A percentile compares a stretch with the other conserved stretches of the same genome.
Evolutionary conservation across 2,329 filamentous ascomycete genomes (phyloP).

Genomic region (Fusarium avenaceum): DNA sequence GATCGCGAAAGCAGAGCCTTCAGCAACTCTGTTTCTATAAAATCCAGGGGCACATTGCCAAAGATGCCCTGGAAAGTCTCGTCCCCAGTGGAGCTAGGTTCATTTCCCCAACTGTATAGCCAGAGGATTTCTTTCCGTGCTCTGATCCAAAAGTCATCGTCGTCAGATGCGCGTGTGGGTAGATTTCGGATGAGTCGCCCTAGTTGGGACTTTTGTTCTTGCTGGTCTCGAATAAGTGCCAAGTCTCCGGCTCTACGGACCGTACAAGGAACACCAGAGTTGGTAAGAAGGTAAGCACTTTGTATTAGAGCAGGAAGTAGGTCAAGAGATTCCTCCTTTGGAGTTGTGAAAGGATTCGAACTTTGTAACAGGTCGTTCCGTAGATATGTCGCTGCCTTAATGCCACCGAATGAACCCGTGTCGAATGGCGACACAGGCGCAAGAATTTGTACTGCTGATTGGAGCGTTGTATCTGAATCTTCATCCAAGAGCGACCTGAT

Average conservation of each 20-base stretch:
- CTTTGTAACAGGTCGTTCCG: constrained; percentile 66
- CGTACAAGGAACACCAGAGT: constrained; percentile 63
- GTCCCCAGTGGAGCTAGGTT: constrained; percentile 46
- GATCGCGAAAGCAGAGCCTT: constrained; percentile 74
- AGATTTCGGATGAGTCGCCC: constrained; percentile 70
- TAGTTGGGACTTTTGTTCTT: constrained; percentile 74
- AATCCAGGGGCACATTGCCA: constrained; percentile 70
- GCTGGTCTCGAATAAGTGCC: constrained; percentile 71
- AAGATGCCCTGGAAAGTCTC: constrained; percentile 71
- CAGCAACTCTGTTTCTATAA: constrained; percentile 78
- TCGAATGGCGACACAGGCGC: constrained; percentile 55
- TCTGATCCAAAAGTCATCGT: constrained; percentile 74
- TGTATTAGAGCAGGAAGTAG: constrained; percentile 74
- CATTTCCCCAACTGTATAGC: constrained; percentile 78
- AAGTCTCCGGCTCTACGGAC: constrained; percentile 72
- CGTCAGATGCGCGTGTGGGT: constrained; percentile 63
- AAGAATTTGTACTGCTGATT: constrained; percentile 62
- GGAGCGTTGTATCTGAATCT: constrained; percentile 67
- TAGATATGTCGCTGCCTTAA: constrained; percentile 51
- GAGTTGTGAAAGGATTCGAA: constrained; percentile 75
- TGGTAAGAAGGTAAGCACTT: constrained; percentile 70
- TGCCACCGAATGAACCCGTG: constrained; percentile 32
- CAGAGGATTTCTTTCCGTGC: constrained; percentile 76
- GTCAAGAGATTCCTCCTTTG: constrained; percentile 66
- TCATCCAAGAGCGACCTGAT: constrained; percentile 69